Percentiles rank a stretch among this genome's conserved stretches.
These are phyloP conservation scores for Candida boleticola DNA, from an alignment of 805 yeast genomes.

Conservation along the genomic window DNA sequence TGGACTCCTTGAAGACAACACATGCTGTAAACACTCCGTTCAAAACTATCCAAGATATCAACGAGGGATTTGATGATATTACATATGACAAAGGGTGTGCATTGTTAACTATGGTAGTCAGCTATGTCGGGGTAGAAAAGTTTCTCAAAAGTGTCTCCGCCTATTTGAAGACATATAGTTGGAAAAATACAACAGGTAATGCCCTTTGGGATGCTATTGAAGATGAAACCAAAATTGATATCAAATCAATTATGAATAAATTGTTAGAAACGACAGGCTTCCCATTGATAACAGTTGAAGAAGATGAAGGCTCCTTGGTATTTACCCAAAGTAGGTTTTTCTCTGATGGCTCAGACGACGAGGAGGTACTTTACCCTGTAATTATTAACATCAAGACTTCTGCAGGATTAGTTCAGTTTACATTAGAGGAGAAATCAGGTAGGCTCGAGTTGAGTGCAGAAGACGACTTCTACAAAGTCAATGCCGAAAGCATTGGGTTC, in stretches of 20 bases:
- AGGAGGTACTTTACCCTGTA: too few relatives aligned
- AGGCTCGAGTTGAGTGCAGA: too few relatives aligned
- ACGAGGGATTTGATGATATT: conserved; percentile 78
- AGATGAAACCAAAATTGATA: conserved; percentile 70
- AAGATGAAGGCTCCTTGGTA: conserved; percentile 46
- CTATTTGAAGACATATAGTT: conserved; percentile 71
- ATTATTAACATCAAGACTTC: too few relatives aligned
- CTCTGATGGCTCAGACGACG: too few relatives aligned
- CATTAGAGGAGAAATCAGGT: too few relatives aligned
- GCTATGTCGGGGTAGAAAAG: conserved; percentile 61
- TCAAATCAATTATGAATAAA: conserved; percentile 67
- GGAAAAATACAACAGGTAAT: conserved; percentile 72
- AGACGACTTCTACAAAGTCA: too few relatives aligned
- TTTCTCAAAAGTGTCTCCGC: conserved; percentile 74
- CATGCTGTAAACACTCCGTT: conserved; percentile 85
- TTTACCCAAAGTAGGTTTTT: too few relatives aligned
- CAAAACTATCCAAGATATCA: conserved; percentile 72
- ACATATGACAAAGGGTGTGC: conserved; percentile 83
- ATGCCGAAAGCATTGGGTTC: too few relatives aligned
- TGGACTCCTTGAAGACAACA: conserved; percentile 59
- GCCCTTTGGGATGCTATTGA: conserved; percentile 76
- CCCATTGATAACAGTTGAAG: conserved; percentile 69
- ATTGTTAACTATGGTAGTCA: conserved; percentile 71
- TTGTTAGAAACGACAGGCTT: conserved; percentile 81
- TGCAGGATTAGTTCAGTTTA: too few relatives aligned